phyloP scores from a whole-genome alignment of 148 eudicot species.

The Spergularia marina region DNA sequence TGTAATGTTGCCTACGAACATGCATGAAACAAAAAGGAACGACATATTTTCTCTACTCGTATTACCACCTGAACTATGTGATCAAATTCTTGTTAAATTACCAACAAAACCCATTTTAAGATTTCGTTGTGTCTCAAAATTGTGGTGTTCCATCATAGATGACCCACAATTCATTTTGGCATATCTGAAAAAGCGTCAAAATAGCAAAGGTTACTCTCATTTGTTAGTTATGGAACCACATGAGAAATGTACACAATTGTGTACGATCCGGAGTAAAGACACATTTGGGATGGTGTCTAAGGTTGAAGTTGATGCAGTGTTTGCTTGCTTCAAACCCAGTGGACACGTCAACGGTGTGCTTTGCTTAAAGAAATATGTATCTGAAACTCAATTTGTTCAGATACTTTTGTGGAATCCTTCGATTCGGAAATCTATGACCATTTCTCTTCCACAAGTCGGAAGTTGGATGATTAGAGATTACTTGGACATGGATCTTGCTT shows the following conservation, averaged over 20 bases:
- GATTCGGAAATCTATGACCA: conserved; percentile 3
- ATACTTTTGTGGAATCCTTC: conserved; percentile 23
- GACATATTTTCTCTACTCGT: not conserved
- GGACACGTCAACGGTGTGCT: conserved; percentile 15
- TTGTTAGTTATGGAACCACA: conserved; percentile 8
- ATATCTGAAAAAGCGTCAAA: not conserved
- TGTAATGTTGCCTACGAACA: too few relatives aligned
- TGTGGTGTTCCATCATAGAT: conserved; percentile 18
- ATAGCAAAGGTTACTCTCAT: not conserved
- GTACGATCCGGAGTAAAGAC: conserved; percentile 7
- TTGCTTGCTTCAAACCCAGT: not conserved
- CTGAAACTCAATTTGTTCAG: not conserved
- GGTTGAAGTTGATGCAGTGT: not conserved
- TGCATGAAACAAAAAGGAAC: not conserved
- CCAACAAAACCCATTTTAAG: not conserved
- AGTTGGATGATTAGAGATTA: not conserved
- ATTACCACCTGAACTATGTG: conserved; percentile 1
- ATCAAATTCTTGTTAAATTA: conserved; percentile 16
- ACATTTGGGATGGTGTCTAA: conserved; percentile 2
- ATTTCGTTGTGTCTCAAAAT: conserved; percentile 13
- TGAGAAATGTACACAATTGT: not conserved
- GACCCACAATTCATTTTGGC: conserved; percentile 1
- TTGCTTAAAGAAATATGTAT: not conserved
- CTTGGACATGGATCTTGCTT: conserved; percentile 11
- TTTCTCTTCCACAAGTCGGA: not conserved